Evolutionary conservation across 495 filamentous ascomycete genomes (phyloP).

Genomic region (Talaromyces proteolyticus): DNA sequence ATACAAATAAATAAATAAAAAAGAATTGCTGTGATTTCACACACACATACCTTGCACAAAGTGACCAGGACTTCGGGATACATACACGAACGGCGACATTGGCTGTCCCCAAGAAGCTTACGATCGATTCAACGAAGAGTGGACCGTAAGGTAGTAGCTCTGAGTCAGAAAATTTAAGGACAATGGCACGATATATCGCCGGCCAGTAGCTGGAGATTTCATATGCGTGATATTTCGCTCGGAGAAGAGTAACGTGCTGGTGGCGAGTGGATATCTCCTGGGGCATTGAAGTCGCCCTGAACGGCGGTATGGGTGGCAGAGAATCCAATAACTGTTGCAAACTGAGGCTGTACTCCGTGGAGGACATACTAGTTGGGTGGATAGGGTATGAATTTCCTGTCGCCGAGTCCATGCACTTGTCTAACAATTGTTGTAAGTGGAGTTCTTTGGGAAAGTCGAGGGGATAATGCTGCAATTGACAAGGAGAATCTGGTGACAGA

Average conservation of each 20-base stretch:
- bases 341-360: background rate
- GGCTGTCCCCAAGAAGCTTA: slow-evolving; percentile 1
- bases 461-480: background rate
- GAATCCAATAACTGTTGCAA: slow-evolving; percentile 1
- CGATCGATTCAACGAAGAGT: slow-evolving; percentile 1
- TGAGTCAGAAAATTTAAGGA: background rate
- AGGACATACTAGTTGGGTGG: background rate
- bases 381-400: background rate
- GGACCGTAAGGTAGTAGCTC: background rate
- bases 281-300: background rate
- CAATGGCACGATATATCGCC: slow-evolving; percentile 2
- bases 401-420: background rate
- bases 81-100: background rate
- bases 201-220: background rate
- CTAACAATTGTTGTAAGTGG: background rate
- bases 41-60: slow-evolving; percentile 1
- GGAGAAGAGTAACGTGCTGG: slow-evolving; percentile 1
- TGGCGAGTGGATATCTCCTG: slow-evolving; percentile 2
- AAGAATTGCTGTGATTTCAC: background rate
- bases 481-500: background rate
- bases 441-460: slow-evolving; percentile 1
- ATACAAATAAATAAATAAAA: background rate
- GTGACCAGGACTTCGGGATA: slow-evolving; percentile 1
- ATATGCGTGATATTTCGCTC: slow-evolving; percentile 3
- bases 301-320: slow-evolving; percentile 1